Evolutionary conservation across 2,329 filamentous ascomycete genomes (phyloP).

Genomic region (Malbranchea cinnamomea): DNA sequence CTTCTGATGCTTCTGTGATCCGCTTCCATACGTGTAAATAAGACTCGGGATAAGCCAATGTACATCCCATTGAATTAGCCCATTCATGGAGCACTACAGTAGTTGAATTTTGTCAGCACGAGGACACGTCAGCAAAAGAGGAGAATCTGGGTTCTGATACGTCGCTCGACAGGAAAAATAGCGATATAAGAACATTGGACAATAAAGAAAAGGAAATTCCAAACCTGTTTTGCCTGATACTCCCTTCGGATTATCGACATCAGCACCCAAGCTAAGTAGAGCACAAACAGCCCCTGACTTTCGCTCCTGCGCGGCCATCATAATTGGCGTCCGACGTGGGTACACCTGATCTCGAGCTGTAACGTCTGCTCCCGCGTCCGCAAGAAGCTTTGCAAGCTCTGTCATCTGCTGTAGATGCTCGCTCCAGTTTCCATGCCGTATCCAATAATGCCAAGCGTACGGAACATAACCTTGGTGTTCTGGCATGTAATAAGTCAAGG

Average conservation of each 20-base stretch:
- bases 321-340: constrained; percentile 12
- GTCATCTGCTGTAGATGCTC: constrained; percentile 11
- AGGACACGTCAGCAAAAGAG: constrained; percentile 2
- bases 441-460: constrained; percentile 18
- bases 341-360: constrained; percentile 9
- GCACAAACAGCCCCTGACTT: constrained; percentile 14
- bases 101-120: too few species aligned
- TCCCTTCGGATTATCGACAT: constrained; percentile 5
- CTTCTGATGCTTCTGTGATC: constrained; percentile 9
- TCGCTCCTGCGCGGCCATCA: constrained; percentile 14
- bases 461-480: constrained; percentile 14
- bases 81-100: constrained; percentile 14
- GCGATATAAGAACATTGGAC: background rate
- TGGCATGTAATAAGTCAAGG: constrained; percentile 12
- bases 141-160: too few species aligned
- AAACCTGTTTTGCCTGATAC: constrained; percentile 10
- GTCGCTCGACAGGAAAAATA: too few species aligned
- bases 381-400: constrained; percentile 8
- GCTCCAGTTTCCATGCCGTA: constrained; percentile 16
- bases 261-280: constrained; percentile 11
- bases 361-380: constrained; percentile 9
- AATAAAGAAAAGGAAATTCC: background rate
- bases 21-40: constrained; percentile 11
- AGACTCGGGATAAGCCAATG: constrained; percentile 13
- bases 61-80: constrained; percentile 12